Conservation (phyloP, 768 basidiomycete genomes). For the Daedaleopsis nitida region DNA sequence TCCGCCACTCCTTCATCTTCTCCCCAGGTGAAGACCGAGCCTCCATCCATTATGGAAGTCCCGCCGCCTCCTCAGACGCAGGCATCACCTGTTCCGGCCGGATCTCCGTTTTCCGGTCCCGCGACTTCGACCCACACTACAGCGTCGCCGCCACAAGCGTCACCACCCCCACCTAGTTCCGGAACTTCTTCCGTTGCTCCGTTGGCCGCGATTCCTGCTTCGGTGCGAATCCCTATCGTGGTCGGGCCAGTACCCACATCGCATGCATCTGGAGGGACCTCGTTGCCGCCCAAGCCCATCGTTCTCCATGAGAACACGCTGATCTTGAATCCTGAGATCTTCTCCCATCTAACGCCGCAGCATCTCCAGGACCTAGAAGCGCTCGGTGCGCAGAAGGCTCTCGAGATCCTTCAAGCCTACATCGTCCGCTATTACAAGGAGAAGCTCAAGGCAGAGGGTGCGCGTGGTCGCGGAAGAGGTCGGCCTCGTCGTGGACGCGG, state of each 20-base stretch:
- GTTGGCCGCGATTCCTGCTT: constrained; percentile 35
- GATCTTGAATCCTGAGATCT: constrained; percentile 83
- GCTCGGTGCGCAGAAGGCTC: constrained; percentile 79
- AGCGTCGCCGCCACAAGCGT: constrained; percentile 8
- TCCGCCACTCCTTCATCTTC: constrained; percentile 14
- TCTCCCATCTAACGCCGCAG: constrained; percentile 72
- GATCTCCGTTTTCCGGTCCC: constrained; percentile 10
- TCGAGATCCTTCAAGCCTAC: constrained; percentile 80
- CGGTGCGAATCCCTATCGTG: constrained; percentile 74
- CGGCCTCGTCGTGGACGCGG: constrained; percentile 49
- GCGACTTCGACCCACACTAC: constrained; percentile 1
- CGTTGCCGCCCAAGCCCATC: constrained; percentile 55
- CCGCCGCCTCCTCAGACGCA: constrained; percentile 17
- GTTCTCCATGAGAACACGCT: constrained; percentile 83
- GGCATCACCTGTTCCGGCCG: constrained; percentile 1
- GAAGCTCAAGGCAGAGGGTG: constrained; percentile 48
- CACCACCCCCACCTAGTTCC: constrained; percentile 27
- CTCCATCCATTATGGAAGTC: constrained; percentile 7
- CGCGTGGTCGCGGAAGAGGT: constrained; percentile 32
- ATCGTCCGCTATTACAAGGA: constrained; percentile 88
- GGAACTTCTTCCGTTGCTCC: constrained; percentile 24
- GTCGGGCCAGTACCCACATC: constrained; percentile 71
- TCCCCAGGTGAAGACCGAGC: constrained; percentile 27
- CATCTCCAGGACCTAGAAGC: constrained; percentile 76
- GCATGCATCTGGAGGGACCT: constrained; percentile 38